These are phyloP conservation scores for Pseudozyma sp. DNA, from an alignment of 1,284 basidiomycete species.

Conservation along the genomic window DNA sequence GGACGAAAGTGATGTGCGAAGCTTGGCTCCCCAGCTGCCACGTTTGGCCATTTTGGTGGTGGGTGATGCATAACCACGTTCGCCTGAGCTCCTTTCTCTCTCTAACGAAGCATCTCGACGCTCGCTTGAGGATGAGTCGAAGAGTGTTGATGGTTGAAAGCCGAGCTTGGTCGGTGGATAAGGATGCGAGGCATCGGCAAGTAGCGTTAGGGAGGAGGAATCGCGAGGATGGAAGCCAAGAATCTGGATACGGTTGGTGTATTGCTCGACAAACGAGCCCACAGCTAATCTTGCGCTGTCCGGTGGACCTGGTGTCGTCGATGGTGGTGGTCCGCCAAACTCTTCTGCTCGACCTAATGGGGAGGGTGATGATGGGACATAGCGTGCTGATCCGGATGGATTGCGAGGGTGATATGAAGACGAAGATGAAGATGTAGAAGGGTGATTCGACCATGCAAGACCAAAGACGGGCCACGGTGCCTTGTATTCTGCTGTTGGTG, in stretches of 20 bases:
- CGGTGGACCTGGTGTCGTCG: slow-evolving; percentile 42
- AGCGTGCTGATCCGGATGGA: slow-evolving; percentile 42
- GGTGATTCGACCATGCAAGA: slow-evolving; percentile 61
- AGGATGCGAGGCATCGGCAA: slow-evolving; percentile 66
- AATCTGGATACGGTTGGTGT: slow-evolving; percentile 66
- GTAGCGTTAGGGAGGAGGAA: slow-evolving; percentile 42
- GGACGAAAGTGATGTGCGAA: slow-evolving; percentile 10
- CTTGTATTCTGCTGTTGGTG: slow-evolving; percentile 47
- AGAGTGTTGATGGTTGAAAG: slow-evolving; percentile 64
- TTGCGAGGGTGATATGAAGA: slow-evolving; percentile 48
- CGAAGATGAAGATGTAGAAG: slow-evolving; percentile 40
- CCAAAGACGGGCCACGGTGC: slow-evolving; percentile 61
- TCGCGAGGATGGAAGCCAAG: slow-evolving; percentile 56
- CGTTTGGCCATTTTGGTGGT: slow-evolving; percentile 54
- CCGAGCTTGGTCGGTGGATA: slow-evolving; percentile 67
- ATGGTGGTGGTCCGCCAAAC: slow-evolving; percentile 25
- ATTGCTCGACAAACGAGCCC: slow-evolving; percentile 66
- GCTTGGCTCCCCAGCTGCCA: slow-evolving; percentile 55
- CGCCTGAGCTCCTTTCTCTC: slow-evolving; percentile 32
- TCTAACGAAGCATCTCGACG: slow-evolving; percentile 35
- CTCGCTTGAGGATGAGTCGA: slow-evolving; percentile 44
- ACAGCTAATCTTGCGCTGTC: slow-evolving; percentile 60
- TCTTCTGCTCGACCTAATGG: slow-evolving; percentile 44
- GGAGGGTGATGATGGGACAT: slow-evolving; percentile 45
- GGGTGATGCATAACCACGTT: slow-evolving; percentile 51